These are phyloP conservation scores for Coniella lustricola DNA, from an alignment of 2,329 filamentous ascomycete species.

Conservation along the genomic window DNA sequence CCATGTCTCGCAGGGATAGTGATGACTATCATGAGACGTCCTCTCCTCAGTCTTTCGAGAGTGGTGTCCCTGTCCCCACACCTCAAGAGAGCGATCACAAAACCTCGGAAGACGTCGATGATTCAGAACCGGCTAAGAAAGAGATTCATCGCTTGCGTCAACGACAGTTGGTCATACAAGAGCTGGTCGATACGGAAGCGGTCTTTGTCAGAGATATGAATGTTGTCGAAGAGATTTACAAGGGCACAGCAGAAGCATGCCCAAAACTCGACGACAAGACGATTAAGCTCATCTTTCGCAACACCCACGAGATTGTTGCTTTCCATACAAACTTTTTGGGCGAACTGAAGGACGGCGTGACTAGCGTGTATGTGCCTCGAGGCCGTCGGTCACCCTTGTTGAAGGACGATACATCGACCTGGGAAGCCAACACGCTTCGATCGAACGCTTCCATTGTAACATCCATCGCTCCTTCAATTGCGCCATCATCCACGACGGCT, in stretches of 20 bases:
- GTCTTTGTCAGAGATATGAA: constrained; percentile 93
- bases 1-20: constrained; percentile 38
- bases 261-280: constrained; percentile 75
- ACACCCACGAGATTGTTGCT: constrained; percentile 80
- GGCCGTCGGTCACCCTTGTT: constrained; percentile 35
- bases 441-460: constrained; percentile 31
- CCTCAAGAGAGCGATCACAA: constrained; percentile 32
- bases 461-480: constrained; percentile 19
- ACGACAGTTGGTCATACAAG: constrained; percentile 79
- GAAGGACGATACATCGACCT: constrained; percentile 24
- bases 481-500: constrained; percentile 14
- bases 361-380: constrained; percentile 68
- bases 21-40: constrained; percentile 38
- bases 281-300: constrained; percentile 84
- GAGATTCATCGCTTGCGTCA: constrained; percentile 69
- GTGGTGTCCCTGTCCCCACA: constrained; percentile 32
- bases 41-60: constrained; percentile 38
- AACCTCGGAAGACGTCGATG: constrained; percentile 25
- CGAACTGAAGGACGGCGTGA: constrained; percentile 71
- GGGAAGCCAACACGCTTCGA: constrained; percentile 25
- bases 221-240: constrained; percentile 95
- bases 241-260: constrained; percentile 79
- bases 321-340: constrained; percentile 78
- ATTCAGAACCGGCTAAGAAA: constrained; percentile 38
- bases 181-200: constrained; percentile 87